These are phyloP conservation scores for Cadophora malorum DNA, from an alignment of 2,329 filamentous ascomycete species.

Conservation along the genomic window DNA sequence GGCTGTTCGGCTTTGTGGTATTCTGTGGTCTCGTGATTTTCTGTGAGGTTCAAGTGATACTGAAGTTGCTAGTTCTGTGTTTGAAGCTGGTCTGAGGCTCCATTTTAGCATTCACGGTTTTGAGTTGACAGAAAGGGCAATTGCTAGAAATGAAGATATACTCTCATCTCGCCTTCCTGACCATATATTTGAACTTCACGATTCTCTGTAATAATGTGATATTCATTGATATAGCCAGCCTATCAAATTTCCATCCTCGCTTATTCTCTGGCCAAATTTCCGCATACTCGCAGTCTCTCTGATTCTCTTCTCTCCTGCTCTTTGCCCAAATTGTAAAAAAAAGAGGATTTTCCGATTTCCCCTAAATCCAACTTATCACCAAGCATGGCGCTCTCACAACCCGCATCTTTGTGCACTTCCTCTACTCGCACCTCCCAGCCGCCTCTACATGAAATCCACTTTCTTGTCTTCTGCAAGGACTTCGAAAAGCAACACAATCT, in stretches of 20 bases:
- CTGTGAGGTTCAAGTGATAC: too few relatives aligned
- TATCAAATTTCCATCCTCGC: not conserved
- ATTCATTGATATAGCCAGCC: constrained; percentile 11
- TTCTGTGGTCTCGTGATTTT: not conserved
- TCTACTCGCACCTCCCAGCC: not conserved
- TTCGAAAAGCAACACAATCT: not conserved
- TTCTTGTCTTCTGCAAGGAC: not conserved
- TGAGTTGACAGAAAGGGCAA: too few relatives aligned
- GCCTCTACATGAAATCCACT: too few relatives aligned
- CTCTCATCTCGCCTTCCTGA: not conserved
- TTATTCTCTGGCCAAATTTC: not conserved
- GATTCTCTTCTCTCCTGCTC: not conserved
- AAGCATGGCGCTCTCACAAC: not conserved
- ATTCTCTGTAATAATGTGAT: not conserved
- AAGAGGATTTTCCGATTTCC: not conserved
- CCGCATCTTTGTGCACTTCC: not conserved
- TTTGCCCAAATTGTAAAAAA: not conserved
- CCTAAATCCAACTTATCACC: too few relatives aligned
- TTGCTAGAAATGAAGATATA: not conserved
- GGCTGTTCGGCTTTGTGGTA: not conserved
- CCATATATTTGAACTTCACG: not conserved
- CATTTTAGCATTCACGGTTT: not conserved
- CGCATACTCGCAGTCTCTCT: not conserved
- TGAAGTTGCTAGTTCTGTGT: not conserved
- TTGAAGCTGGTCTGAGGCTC: not conserved